Base-by-base conservation (phyloP, 139 green algal genomes). In the Raphidocelis subcapitata region DNA sequence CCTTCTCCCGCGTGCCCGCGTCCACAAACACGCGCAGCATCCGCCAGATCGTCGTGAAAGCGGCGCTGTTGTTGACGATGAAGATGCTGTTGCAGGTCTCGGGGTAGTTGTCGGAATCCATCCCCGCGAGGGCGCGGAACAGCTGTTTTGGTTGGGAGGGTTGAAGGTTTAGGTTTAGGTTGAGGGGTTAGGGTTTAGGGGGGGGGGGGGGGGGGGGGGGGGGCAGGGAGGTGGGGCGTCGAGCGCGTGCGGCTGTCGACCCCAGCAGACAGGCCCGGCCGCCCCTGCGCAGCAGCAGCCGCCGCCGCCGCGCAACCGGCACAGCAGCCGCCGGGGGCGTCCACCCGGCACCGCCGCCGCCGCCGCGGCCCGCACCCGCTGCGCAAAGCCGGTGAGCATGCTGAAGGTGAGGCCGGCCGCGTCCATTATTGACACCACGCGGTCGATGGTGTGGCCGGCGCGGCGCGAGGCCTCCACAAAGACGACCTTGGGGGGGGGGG, bases 41-140 rank as follows among this genome's bases (percentile, higher is more conserved):
- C 18, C 62, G 49, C 72, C 72, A 78, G 36, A 78, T 60, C 23
- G 63, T 52, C 31, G 35, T 60, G 54, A 78, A 78, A 3, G 54
- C 36, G 10, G 54, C 54, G 24, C 62, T 54, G 51, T 44, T 63
- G 14, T 78, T 78, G 35, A 54, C 72, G 10, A 78, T 61, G 54
- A 71, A 78, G 51, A 78, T 78, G 20, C 44, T 29, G 20, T 72
- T 33, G 59, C 72, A 78, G n/a, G 28, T 56, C 63, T 78, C 72
- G 0, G 72, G 72, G 61, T 68, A 78, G 36, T 78, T 78, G 54
- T 78, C 72, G 52, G 61, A 66, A 62, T 78, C 72, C 62, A 78
- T 78, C 28, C 35, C 51, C 3, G 54, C 49, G 15, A 78, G 71
- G 28, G 69, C 26, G n/a, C 72, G 72, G 47, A 78, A 67, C 51